These are phyloP conservation scores for Hirsutella minnesotensis DNA, from an alignment of 2,329 filamentous ascomycete genomes.

Conservation along the genomic window DNA sequence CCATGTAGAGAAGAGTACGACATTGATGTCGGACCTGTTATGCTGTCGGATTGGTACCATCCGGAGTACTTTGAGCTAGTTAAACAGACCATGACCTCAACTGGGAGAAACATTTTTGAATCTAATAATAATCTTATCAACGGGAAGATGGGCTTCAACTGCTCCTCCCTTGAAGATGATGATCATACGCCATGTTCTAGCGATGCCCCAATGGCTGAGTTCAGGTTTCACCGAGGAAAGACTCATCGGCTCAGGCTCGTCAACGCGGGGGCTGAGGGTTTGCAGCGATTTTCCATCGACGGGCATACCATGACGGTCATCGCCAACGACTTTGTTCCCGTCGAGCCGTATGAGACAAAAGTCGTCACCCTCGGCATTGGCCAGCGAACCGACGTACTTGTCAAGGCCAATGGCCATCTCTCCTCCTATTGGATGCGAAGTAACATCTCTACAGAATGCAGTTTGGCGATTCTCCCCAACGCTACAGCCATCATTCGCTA, in stretches of 20 bases:
- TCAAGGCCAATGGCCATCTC: constrained; percentile 33
- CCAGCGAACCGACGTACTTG: constrained; percentile 36
- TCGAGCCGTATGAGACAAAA: constrained; percentile 50
- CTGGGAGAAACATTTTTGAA: constrained; percentile 19
- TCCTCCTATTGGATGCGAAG: constrained; percentile 48
- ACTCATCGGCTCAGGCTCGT: constrained; percentile 47
- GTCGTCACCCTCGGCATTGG: constrained; percentile 48
- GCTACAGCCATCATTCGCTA: constrained; percentile 56
- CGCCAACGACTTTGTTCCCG: constrained; percentile 49
- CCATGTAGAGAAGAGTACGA: constrained; percentile 40
- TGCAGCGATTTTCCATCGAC: constrained; percentile 45
- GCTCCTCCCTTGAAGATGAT: constrained; percentile 21
- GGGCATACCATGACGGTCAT: constrained; percentile 52
- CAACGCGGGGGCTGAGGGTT: constrained; percentile 39
- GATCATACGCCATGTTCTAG: constrained; percentile 31
- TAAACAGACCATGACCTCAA: constrained; percentile 27
- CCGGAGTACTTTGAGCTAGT: constrained; percentile 34
- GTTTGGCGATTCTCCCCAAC: constrained; percentile 31
- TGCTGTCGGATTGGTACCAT: constrained; percentile 51
- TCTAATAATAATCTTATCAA: constrained; percentile 52
- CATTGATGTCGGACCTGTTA: constrained; percentile 45
- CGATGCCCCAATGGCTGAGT: constrained; percentile 37
- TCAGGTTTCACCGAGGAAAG: constrained; percentile 38
- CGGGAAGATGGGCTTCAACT: constrained; percentile 47
- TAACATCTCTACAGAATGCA: constrained; percentile 35